Percentiles rank a stretch among this genome's conserved stretches.
These are phyloP conservation scores for Brassica carinata DNA, from an alignment of 345 rosid genomes.

Conservation along the genomic window DNA sequence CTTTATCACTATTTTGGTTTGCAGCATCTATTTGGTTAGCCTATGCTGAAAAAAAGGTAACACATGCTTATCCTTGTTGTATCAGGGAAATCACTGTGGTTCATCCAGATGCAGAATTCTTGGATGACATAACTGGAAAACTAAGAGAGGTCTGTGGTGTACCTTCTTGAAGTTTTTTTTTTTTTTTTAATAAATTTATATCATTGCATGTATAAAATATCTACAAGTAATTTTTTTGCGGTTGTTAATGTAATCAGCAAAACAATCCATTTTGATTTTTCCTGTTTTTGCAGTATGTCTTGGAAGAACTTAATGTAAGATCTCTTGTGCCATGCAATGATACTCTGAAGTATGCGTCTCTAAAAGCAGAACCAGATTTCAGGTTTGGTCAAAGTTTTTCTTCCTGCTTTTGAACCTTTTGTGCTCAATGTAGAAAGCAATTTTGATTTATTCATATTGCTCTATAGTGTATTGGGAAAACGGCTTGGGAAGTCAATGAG, in stretches of 20 bases:
- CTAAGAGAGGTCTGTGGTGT: conserved; percentile 68
- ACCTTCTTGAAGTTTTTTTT: not conserved
- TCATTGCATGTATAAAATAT: not conserved
- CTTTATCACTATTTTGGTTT: not conserved
- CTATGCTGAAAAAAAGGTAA: not conserved
- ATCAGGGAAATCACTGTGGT: conserved; percentile 90
- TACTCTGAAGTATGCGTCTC: conserved; percentile 78
- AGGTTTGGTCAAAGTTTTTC: conserved; percentile 52
- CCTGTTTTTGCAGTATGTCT: conserved; percentile 63
- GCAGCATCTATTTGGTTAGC: not conserved
- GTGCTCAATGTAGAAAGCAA: conserved; percentile 14
- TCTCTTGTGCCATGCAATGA: conserved; percentile 78
- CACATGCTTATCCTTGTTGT: conserved; percentile 6
- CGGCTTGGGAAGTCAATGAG: conserved; percentile 96
- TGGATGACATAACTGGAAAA: conserved; percentile 89
- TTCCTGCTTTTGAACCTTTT: not conserved
- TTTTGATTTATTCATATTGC: conserved; percentile 28
- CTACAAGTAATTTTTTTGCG: not conserved
- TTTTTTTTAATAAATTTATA: not conserved
- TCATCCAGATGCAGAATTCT: conserved; percentile 87
- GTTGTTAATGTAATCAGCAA: not conserved
- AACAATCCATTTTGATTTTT: conserved; percentile 30
- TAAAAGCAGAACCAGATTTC: conserved; percentile 98
- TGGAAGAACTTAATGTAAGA: conserved; percentile 90
- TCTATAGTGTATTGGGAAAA: conserved; percentile 73